Percentiles rank a stretch among this genome's conserved stretches.
Evolutionary conservation across 306 rosid species (phyloP).

Genomic region (Castanea crenata): DNA sequence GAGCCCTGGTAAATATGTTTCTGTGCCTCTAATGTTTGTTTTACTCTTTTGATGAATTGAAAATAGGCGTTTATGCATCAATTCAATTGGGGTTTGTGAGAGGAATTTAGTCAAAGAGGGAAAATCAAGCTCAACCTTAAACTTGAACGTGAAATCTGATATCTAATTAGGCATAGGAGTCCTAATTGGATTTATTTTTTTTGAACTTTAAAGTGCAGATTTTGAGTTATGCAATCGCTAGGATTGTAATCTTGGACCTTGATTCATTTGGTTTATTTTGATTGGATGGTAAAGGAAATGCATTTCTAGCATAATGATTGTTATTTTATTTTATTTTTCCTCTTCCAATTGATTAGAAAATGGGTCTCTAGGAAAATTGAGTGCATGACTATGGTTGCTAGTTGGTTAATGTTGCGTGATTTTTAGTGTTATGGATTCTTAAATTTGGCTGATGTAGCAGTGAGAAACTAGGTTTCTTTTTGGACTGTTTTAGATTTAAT

Average conservation of each 20-base stretch:
- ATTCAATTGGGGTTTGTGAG: too few relatives aligned
- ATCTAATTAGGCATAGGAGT: too few relatives aligned
- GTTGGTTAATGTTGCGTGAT: not conserved
- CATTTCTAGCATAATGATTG: not conserved
- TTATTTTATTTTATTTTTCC: not conserved
- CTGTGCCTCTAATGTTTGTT: conserved; percentile 10
- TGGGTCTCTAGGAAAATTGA: not conserved
- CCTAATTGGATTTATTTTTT: too few relatives aligned
- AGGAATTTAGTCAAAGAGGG: too few relatives aligned
- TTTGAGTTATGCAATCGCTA: too few relatives aligned
- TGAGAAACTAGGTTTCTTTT: too few relatives aligned
- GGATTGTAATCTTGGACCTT: too few relatives aligned
- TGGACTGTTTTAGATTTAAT: too few relatives aligned
- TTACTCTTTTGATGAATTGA: not conserved
- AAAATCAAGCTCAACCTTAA: too few relatives aligned
- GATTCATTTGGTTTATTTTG: not conserved
- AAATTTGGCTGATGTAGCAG: not conserved
- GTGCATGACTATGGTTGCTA: not conserved
- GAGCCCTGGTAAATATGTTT: conserved; percentile 70
- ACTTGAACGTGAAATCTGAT: too few relatives aligned
- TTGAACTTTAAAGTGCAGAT: too few relatives aligned
- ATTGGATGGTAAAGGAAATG: too few relatives aligned
- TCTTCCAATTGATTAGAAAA: not conserved
- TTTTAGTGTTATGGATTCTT: not conserved
- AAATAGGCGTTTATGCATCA: not conserved